These are phyloP conservation scores for Haplosporangium gracile DNA, from an alignment of 192 early-diverging fungal genomes.

Conservation along the genomic window DNA sequence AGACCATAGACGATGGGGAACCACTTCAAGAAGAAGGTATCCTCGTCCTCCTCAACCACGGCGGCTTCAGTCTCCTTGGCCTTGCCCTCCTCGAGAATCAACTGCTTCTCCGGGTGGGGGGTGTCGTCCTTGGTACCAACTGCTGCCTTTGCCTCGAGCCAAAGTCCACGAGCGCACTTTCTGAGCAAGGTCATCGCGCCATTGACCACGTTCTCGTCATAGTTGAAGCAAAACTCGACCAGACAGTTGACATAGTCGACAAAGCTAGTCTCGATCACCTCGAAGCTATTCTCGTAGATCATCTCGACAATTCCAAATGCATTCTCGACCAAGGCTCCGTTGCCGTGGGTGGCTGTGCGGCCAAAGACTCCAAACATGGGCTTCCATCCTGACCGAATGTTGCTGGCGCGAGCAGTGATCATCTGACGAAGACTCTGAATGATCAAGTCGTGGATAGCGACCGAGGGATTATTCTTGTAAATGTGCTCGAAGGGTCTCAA, in stretches of 20 bases:
- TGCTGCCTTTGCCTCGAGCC: constrained; percentile 40
- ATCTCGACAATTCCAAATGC: constrained; percentile 58
- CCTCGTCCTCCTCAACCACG: constrained; percentile 54
- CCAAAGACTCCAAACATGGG: constrained; percentile 75
- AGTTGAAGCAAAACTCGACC: constrained; percentile 64
- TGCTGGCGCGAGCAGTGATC: constrained; percentile 77
- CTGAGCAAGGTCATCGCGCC: constrained; percentile 70
- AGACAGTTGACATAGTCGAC: constrained; percentile 64
- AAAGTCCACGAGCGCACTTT: constrained; percentile 57
- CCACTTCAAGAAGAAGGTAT: constrained; percentile 64
- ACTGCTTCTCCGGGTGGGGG: constrained; percentile 22
- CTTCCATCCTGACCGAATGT: constrained; percentile 89
- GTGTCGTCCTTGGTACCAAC: constrained; percentile 37
- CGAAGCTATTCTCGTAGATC: constrained; percentile 61
- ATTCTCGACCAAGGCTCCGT: constrained; percentile 61
- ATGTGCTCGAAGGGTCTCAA: constrained; percentile 91
- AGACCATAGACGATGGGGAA: constrained; percentile 64
- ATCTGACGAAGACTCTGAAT: constrained; percentile 81
- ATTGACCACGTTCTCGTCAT: constrained; percentile 59
- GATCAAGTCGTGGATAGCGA: constrained; percentile 78
- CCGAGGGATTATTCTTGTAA: constrained; percentile 82
- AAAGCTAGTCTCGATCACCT: constrained; percentile 61
- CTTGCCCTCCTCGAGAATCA: constrained; percentile 72
- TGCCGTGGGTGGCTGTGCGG: constrained; percentile 75
- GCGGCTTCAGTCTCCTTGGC: constrained; percentile 66